Conservation (phyloP, 2,329 filamentous ascomycete species). For the Massarina eburnea region DNA sequence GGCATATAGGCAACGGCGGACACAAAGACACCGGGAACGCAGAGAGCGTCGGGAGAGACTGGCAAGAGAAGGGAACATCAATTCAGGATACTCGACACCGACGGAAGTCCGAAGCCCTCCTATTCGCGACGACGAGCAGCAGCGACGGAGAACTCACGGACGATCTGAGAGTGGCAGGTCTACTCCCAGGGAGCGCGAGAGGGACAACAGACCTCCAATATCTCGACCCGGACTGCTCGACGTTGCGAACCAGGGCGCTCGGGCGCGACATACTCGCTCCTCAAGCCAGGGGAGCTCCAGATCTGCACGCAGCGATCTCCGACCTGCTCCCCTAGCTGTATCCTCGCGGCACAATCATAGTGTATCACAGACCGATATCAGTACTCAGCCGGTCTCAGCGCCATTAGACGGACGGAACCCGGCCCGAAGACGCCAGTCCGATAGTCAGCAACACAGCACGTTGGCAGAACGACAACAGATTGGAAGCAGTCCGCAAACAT, state of each 20-base stretch:
- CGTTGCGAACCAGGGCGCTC: constrained; percentile 38
- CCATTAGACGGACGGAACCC: constrained; percentile 22
- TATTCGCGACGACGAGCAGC: constrained; percentile 30
- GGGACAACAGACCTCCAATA: constrained; percentile 43
- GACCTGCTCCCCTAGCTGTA: constrained; percentile 22
- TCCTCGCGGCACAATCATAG: constrained; percentile 51
- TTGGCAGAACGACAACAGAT: constrained; percentile 42
- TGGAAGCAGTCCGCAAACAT: constrained; percentile 27
- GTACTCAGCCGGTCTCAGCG: constrained; percentile 29
- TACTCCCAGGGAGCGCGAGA: constrained; percentile 32
- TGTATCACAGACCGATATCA: constrained; percentile 68
- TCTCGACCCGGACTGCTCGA: constrained; percentile 51
- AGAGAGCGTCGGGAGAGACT: constrained; percentile 36
- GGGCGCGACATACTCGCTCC: constrained; percentile 46
- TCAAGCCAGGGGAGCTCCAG: constrained; percentile 50
- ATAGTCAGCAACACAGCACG: constrained; percentile 48
- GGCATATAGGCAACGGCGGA: constrained; percentile 77
- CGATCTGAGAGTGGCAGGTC: constrained; percentile 39
- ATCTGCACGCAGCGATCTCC: constrained; percentile 37
- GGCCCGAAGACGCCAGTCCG: constrained; percentile 41
- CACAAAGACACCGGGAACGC: constrained; percentile 56
- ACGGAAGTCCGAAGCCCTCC: constrained; percentile 30
- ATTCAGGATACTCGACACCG: constrained; percentile 24
- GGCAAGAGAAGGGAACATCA: constrained; percentile 43
- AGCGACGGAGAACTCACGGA: constrained; percentile 34